These are phyloP conservation scores for Didymella segeticola DNA, from an alignment of 2,329 filamentous ascomycete species.

Conservation along the genomic window DNA sequence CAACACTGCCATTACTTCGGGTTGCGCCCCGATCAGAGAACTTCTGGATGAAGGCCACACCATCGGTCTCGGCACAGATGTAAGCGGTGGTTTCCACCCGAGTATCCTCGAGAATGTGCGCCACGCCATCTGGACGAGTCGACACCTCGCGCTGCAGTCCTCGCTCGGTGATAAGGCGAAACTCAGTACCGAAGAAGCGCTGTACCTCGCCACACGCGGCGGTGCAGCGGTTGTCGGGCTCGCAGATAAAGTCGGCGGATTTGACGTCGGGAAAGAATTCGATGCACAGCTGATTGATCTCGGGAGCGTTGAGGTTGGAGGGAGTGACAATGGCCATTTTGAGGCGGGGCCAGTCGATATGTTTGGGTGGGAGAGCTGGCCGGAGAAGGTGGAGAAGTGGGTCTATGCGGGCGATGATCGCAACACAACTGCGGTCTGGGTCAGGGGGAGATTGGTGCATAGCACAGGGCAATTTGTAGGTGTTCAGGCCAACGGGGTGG, in stretches of 20 bases:
- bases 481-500: not conserved
- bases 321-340: slow-evolving; percentile 46
- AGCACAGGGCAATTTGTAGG: slow-evolving; percentile 24
- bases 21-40: slow-evolving; percentile 76
- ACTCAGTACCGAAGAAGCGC: slow-evolving; percentile 81
- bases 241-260: slow-evolving; percentile 73
- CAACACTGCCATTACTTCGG: slow-evolving; percentile 83
- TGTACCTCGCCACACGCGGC: slow-evolving; percentile 87
- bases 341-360: slow-evolving; percentile 76
- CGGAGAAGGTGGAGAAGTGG: slow-evolving; percentile 90
- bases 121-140: slow-evolving; percentile 79
- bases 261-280: slow-evolving; percentile 86
- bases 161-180: slow-evolving; percentile 58
- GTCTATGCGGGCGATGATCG: slow-evolving; percentile 91
- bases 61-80: slow-evolving; percentile 88
- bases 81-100: slow-evolving; percentile 84
- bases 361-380: slow-evolving; percentile 91
- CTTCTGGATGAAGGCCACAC: slow-evolving; percentile 76
- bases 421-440: slow-evolving; percentile 90
- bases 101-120: slow-evolving; percentile 83
- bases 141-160: slow-evolving; percentile 68
- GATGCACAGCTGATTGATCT: slow-evolving; percentile 86
- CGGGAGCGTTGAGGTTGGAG: slow-evolving; percentile 49
- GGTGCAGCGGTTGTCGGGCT: slow-evolving; percentile 84
- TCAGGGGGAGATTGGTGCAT: slow-evolving; percentile 83